Evolutionary conservation across 371 early-diverging fungal species (phyloP).

Genomic region (Zancudomyces culisetae): DNA sequence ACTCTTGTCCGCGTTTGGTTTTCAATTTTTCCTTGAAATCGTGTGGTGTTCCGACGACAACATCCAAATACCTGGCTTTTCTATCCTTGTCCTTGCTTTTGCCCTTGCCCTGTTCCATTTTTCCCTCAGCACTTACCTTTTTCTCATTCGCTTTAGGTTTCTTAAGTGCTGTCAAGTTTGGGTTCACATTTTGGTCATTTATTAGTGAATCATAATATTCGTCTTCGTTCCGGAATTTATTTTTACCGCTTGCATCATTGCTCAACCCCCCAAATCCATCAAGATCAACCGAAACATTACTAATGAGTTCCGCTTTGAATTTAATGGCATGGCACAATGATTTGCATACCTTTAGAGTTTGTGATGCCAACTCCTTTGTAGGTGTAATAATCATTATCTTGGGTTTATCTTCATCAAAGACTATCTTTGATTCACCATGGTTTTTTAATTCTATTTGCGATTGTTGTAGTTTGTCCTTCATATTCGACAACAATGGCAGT

Average conservation of each 20-base stretch:
- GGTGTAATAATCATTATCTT: slow-evolving; percentile 90
- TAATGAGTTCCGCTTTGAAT: slow-evolving; percentile 42
- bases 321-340: slow-evolving; percentile 45
- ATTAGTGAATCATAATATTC: no score
- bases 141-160: no score
- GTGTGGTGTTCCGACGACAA: slow-evolving; percentile 62
- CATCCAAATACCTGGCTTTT: no score
- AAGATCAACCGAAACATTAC: no score
- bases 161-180: no score
- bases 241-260: no score
- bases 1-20: slow-evolving; percentile 20
- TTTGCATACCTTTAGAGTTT: slow-evolving; percentile 50
- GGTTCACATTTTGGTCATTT: no score
- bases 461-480: slow-evolving; percentile 39
- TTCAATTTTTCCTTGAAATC: slow-evolving; percentile 4
- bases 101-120: no score
- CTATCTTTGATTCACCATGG: neutral
- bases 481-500: slow-evolving; percentile 57
- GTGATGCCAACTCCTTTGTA: slow-evolving; percentile 78
- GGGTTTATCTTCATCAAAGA: slow-evolving; percentile 40
- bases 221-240: no score
- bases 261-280: no score
- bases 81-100: no score
- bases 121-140: no score
- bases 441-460: neutral